phyloP scores from a whole-genome alignment of 306 rosid genomes.

The Canavalia ensiformis region DNA sequence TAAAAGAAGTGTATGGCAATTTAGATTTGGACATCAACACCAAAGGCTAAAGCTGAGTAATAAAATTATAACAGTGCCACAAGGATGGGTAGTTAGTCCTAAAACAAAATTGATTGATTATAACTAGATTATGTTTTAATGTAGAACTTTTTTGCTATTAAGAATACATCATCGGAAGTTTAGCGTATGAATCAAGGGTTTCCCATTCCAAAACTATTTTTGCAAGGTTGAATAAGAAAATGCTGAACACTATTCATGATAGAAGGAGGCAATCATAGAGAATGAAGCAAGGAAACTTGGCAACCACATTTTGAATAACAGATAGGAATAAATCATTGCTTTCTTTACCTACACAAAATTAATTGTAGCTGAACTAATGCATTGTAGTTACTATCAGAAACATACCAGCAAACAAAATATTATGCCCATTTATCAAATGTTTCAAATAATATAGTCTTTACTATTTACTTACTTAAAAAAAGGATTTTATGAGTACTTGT shows the following conservation, averaged over 20 bases:
- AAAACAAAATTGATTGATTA: background rate
- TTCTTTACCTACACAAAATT: background rate
- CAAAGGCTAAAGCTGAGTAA: background rate
- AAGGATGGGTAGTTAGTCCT: background rate
- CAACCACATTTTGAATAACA: background rate
- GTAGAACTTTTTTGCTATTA: too few species aligned
- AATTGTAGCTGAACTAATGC: background rate
- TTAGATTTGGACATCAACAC: too few species aligned
- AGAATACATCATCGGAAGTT: background rate
- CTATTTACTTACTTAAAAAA: background rate
- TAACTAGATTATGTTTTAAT: background rate
- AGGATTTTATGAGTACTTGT: background rate
- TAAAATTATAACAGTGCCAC: background rate
- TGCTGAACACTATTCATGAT: background rate
- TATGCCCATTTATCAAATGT: background rate
- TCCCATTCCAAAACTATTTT: background rate
- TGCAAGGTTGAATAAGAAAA: background rate
- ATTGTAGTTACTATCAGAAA: background rate
- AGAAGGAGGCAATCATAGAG: background rate
- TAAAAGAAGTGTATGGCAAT: too few species aligned
- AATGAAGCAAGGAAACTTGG: slow-evolving; percentile 6
- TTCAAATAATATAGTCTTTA: background rate
- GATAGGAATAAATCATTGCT: background rate
- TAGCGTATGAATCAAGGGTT: background rate
- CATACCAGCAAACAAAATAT: background rate